phyloP scores from a whole-genome alignment of 257 asterid genomes.

The Catharanthus roseus region DNA sequence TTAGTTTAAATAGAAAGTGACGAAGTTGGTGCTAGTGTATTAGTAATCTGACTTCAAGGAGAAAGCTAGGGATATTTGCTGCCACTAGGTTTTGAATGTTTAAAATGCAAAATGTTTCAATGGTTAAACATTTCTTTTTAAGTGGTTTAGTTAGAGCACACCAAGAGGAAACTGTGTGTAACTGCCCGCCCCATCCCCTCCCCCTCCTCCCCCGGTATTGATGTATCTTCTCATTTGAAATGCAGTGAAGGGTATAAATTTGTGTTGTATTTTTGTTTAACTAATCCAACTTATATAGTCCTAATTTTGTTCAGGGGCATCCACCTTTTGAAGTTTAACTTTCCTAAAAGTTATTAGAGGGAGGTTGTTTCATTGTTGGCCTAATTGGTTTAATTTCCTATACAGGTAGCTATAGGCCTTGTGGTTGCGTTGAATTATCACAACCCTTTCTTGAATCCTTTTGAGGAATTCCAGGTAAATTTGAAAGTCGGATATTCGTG shows the following conservation, averaged over 20 bases:
- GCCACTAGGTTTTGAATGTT: not conserved
- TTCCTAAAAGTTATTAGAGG: not conserved
- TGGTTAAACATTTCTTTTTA: not conserved
- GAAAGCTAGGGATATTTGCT: not conserved
- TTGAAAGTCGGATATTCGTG: slow-evolving; percentile 1
- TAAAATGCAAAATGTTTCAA: not conserved
- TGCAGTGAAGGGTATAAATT: not conserved
- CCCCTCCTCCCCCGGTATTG: no score
- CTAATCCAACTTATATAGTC: not conserved
- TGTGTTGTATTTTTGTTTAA: no score
- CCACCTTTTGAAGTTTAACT: not conserved
- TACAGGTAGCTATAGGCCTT: slow-evolving; percentile 80
- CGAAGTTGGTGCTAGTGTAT: not conserved
- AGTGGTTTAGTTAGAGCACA: not conserved
- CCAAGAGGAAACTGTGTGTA: not conserved
- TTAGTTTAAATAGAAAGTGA: not conserved
- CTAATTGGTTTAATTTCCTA: not conserved
- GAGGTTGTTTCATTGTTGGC: not conserved
- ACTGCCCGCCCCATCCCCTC: no score
- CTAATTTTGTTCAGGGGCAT: not conserved
- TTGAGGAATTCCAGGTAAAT: slow-evolving; percentile 93
- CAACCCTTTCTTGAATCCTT: slow-evolving; percentile 87
- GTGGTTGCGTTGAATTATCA: slow-evolving; percentile 84
- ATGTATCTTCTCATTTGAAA: not conserved
- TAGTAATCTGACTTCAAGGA: not conserved